These are phyloP conservation scores for Mortierella sp. DNA, from an alignment of 371 early-diverging fungal genomes.

Conservation along the genomic window DNA sequence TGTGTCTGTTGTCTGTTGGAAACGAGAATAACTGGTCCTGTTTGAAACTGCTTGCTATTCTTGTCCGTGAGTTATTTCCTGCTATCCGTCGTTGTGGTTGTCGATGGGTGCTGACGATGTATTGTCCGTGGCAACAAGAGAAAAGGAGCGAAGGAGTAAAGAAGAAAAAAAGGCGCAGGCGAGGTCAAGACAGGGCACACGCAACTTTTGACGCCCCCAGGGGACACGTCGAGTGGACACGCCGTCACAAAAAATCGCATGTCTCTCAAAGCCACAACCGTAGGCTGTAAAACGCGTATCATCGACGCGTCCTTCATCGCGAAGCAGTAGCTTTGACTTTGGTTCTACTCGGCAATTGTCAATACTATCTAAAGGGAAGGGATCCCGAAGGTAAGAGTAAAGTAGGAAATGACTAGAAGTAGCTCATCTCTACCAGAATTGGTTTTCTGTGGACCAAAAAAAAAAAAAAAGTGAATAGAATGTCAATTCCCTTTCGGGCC, in stretches of 20 bases:
- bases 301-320: no score
- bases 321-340: no score
- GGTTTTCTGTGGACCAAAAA: neutral
- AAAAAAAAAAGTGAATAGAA: slow-evolving; percentile 4
- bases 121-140: neutral
- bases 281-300: no score
- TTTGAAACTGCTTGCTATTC: neutral
- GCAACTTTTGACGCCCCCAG: neutral
- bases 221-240: neutral
- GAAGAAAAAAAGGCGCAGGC: slow-evolving; percentile 23
- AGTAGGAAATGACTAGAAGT: no score
- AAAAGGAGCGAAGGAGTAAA: neutral
- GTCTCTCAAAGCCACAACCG: no score
- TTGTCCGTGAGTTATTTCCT: neutral
- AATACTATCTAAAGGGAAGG: no score
- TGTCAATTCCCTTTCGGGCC: slow-evolving; percentile 8
- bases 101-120: no score
- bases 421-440: no score
- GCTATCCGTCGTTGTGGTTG: neutral
- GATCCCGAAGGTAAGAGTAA: no score
- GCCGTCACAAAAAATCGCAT: neutral
- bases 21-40: slow-evolving; percentile 16
- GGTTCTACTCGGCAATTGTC: no score
- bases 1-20: slow-evolving; percentile 1
- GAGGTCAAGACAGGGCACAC: neutral